Evolutionary conservation across 352 stramenopile species (phyloP).

Genomic region (Achlya hypogyna): DNA sequence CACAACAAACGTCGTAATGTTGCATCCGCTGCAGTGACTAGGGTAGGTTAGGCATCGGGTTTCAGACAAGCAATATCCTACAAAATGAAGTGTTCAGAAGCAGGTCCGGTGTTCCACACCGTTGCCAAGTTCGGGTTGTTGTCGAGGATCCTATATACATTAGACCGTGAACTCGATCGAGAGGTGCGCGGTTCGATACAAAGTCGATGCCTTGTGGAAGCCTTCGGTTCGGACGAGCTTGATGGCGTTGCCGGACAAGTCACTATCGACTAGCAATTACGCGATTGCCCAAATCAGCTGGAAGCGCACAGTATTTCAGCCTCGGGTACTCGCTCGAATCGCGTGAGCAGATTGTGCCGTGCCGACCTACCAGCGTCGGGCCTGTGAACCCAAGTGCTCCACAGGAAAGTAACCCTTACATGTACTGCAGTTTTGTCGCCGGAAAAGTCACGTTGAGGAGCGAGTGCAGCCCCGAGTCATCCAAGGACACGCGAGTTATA

Average conservation of each 20-base stretch:
- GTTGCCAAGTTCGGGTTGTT: neutral
- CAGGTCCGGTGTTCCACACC: neutral
- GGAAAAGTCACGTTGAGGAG: neutral
- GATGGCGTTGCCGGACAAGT: neutral
- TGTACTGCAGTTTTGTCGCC: neutral
- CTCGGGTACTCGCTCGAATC: neutral
- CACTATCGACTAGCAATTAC: neutral
- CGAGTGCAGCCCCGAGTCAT: neutral
- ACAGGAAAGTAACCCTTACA: neutral
- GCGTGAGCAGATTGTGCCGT: neutral
- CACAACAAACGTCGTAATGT: neutral
- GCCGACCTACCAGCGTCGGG: neutral
- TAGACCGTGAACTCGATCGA: neutral
- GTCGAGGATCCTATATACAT: neutral
- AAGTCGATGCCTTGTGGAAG: neutral
- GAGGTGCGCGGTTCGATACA: neutral
- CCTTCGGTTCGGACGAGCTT: neutral
- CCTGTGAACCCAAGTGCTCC: neutral
- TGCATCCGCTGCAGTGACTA: neutral
- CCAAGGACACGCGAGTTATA: neutral
- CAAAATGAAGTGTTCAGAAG: neutral
- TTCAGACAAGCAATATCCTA: neutral
- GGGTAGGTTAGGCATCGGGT: neutral
- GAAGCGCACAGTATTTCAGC: neutral
- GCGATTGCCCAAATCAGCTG: neutral